Evolutionary conservation across 2,329 filamentous ascomycete species (phyloP).

Genomic region (Colletotrichum plurivorum): DNA sequence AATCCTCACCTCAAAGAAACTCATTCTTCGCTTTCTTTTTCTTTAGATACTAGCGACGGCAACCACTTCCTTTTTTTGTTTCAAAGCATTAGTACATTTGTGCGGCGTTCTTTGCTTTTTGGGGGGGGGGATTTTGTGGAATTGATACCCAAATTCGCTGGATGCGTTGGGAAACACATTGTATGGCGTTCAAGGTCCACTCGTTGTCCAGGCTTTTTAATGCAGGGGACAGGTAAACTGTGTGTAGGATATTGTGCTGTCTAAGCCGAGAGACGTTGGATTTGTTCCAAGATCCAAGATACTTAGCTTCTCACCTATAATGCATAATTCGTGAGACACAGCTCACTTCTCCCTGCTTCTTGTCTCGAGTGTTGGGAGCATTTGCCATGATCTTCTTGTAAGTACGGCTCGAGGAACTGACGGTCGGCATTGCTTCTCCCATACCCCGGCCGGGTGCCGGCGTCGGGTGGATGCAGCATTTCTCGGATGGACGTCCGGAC

Average conservation of each 20-base stretch:
- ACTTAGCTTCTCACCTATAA: constrained; percentile 30
- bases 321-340: constrained; percentile 28
- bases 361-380: too few relatives aligned
- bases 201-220: neutral
- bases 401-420: too few relatives aligned
- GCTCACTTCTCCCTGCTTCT: too few relatives aligned
- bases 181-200: constrained; percentile 23
- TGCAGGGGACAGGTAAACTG: neutral
- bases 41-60: constrained; percentile 33
- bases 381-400: too few relatives aligned
- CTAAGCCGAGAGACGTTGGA: neutral
- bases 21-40: neutral
- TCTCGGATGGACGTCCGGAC: constrained; percentile 2
- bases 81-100: neutral
- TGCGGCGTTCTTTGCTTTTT: constrained; percentile 20
- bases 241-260: constrained; percentile 22
- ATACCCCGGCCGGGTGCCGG: neutral
- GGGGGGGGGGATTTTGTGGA: constrained; percentile 6
- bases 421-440: neutral
- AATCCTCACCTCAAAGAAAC: neutral
- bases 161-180: constrained; percentile 5
- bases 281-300: neutral
- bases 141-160: constrained; percentile 40
- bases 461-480: constrained; percentile 8
- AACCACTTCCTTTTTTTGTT: constrained; percentile 17